These are phyloP conservation scores for Eutrema yunnanense DNA, from an alignment of 345 rosid genomes.

Conservation along the genomic window DNA sequence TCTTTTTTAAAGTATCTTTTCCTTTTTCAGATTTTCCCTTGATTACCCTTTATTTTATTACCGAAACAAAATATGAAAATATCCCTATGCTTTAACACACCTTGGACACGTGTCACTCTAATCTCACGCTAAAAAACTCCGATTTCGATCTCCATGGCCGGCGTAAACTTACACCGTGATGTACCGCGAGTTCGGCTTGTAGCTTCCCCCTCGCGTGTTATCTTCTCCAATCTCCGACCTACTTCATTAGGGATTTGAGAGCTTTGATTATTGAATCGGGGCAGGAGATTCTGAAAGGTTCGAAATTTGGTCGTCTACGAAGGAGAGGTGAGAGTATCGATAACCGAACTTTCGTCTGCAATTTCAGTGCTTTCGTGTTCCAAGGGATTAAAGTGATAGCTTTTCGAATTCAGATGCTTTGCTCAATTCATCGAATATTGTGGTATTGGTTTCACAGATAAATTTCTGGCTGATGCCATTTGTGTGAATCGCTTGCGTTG, in stretches of 20 bases:
- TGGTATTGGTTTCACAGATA: background rate
- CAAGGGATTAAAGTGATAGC: background rate
- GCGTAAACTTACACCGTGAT: background rate
- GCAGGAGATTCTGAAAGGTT: background rate
- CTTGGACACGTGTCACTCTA: slow-evolving; percentile 7
- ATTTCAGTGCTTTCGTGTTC: slow-evolving; percentile 12
- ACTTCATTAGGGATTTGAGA: slow-evolving; percentile 42
- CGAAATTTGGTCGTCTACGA: background rate
- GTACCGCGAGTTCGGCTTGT: background rate
- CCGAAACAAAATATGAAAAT: background rate
- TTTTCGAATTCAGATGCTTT: background rate
- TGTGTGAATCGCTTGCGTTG: background rate
- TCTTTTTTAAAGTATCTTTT: background rate
- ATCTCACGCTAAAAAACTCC: background rate
- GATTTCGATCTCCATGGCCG: background rate
- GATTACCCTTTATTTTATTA: background rate
- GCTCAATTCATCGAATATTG: background rate
- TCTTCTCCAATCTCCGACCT: background rate
- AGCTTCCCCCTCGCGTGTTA: background rate
- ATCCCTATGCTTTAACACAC: background rate
- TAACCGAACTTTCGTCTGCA: background rate
- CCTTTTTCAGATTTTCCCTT: background rate
- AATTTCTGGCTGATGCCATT: background rate
- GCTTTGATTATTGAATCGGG: slow-evolving; percentile 39
- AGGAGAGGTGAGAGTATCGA: slow-evolving; percentile 24